phyloP scores from a whole-genome alignment of 352 stramenopile genomes.

The Phytophthora parvispora region DNA sequence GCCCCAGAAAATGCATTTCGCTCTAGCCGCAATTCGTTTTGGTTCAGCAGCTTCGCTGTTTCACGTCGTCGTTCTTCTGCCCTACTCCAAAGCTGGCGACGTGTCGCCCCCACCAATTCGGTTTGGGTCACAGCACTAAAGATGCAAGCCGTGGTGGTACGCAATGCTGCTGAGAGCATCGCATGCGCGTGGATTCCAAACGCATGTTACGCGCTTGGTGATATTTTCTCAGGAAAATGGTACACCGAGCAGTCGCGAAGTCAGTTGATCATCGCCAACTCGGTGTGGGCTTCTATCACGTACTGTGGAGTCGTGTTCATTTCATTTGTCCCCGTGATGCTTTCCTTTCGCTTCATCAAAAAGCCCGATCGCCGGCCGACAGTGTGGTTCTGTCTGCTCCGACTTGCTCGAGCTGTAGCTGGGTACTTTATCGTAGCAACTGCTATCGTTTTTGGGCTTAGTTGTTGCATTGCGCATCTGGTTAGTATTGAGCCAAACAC shows the following conservation, averaged over 20 bases:
- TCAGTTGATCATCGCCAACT: slow-evolving; percentile 23
- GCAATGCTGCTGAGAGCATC: slow-evolving; percentile 23
- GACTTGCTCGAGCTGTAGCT: slow-evolving; percentile 8
- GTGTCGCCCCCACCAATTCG: background rate
- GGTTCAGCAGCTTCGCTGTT: background rate
- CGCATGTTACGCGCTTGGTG: slow-evolving; percentile 10
- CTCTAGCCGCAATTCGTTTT: background rate
- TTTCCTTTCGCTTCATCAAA: slow-evolving; percentile 13
- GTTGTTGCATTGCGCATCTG: slow-evolving; percentile 5
- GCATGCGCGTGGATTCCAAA: slow-evolving; percentile 21
- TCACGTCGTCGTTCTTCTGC: background rate
- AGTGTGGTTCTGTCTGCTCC: slow-evolving; percentile 4
- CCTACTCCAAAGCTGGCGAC: background rate
- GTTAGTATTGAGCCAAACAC: background rate
- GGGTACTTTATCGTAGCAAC: slow-evolving; percentile 6
- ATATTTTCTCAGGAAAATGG: slow-evolving; percentile 22
- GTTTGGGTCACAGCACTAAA: background rate
- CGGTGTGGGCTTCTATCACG: slow-evolving; percentile 9
- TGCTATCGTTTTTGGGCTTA: background rate
- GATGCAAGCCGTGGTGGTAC: slow-evolving; percentile 14
- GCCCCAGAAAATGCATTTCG: background rate
- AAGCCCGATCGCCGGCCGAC: background rate
- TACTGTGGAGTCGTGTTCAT: slow-evolving; percentile 13
- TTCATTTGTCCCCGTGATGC: slow-evolving; percentile 2
- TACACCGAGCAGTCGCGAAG: slow-evolving; percentile 3